A percentile compares a stretch with the other conserved stretches of the same genome.
Evolutionary conservation across 2,329 filamentous ascomycete species (phyloP).

Genomic region (Epichloe aotearoae): DNA sequence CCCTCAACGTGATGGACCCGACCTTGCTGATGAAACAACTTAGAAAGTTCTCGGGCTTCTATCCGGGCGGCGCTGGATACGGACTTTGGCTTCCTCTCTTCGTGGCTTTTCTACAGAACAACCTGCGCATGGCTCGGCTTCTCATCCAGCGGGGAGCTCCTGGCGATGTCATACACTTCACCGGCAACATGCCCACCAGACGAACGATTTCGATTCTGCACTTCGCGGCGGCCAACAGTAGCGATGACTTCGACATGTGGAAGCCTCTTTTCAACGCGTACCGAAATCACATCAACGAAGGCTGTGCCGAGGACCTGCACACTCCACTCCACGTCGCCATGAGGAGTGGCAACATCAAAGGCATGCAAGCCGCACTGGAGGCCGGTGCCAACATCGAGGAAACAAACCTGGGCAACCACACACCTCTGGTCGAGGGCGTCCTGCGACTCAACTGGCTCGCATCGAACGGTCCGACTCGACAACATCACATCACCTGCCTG

Average conservation of each 20-base stretch:
- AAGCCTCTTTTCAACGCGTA: neutral
- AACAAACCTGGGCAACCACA: neutral
- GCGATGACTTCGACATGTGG: neutral
- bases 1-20: neutral
- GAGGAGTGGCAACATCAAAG: neutral
- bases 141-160: neutral
- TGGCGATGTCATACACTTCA: neutral
- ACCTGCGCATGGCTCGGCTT: neutral
- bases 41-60: neutral
- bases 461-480: too few relatives aligned
- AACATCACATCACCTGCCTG: neutral
- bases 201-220: neutral
- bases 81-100: slow-evolving; percentile 1
- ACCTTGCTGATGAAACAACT: neutral
- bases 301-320: neutral
- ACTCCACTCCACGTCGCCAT: neutral
- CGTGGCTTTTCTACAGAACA: neutral
- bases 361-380: neutral
- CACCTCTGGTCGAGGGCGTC: neutral
- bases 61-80: too few relatives aligned
- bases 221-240: neutral
- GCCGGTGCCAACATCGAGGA: neutral
- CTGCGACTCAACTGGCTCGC: neutral
- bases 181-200: rapidly evolving
- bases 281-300: neutral